Conservation (phyloP, 768 basidiomycete species). For the Termitomyces sp. region DNA sequence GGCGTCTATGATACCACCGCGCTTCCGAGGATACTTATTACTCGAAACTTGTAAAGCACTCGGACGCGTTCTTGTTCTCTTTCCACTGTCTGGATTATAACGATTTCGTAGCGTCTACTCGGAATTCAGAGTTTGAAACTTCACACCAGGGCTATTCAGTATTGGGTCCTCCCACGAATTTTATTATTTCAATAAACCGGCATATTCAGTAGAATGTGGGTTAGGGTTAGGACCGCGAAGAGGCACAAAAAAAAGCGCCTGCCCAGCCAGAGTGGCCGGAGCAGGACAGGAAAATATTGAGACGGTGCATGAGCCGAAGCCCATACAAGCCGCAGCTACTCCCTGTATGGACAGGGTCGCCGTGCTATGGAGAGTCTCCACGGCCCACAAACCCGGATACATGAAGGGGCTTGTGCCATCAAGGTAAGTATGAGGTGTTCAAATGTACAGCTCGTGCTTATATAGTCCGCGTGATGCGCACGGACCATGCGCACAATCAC, state of each 20-base stretch:
- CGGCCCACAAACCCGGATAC: slow-evolving; percentile 51
- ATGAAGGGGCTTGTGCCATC: slow-evolving; percentile 56
- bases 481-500: neutral
- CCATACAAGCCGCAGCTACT: slow-evolving; percentile 46
- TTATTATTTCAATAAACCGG: no score
- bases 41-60: no score
- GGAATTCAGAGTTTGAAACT: no score
- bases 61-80: no score
- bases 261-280: slow-evolving; percentile 45
- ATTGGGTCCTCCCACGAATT: no score
- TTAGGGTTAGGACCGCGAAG: neutral
- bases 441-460: neutral
- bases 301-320: slow-evolving; percentile 63
- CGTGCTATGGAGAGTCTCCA: slow-evolving; percentile 61
- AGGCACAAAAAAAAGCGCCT: slow-evolving; percentile 28
- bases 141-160: no score
- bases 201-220: neutral
- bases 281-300: slow-evolving; percentile 60
- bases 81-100: no score
- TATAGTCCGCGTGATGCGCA: neutral
- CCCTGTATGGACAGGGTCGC: slow-evolving; percentile 67
- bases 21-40: no score
- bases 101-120: no score
- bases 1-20: no score
- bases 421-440: slow-evolving; percentile 53